Evolutionary conservation across 2,329 filamentous ascomycete genomes (phyloP).

Genomic region (Ophiognomonia clavigignenti-juglandacearum): DNA sequence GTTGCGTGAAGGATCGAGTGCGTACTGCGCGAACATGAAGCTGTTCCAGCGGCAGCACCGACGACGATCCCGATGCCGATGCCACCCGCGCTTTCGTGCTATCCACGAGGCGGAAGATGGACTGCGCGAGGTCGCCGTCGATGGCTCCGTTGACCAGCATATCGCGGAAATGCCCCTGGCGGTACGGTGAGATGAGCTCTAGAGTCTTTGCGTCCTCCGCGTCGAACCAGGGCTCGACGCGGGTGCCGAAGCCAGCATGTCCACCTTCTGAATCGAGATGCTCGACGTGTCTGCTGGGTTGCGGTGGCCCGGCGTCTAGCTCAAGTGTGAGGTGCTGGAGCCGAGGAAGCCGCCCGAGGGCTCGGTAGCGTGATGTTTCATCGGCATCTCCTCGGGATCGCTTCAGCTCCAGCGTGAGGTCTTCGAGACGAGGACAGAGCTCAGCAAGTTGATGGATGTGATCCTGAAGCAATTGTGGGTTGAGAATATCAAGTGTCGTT

Average conservation of each 20-base stretch:
- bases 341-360: slow-evolving; percentile 6
- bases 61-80: no score
- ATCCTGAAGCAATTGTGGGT: neutral
- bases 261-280: neutral
- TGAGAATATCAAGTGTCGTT: neutral
- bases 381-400: slow-evolving; percentile 8
- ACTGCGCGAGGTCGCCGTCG: slow-evolving; percentile 7
- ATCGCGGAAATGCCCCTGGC: slow-evolving; percentile 9
- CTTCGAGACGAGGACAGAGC: slow-evolving; percentile 9
- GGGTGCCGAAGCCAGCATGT: neutral
- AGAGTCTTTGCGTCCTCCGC: neutral
- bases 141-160: slow-evolving; percentile 9
- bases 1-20: neutral
- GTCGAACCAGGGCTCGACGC: slow-evolving; percentile 12
- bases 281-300: neutral
- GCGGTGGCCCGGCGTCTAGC: slow-evolving; percentile 2
- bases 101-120: slow-evolving; percentile 11
- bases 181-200: neutral
- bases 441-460: slow-evolving; percentile 9
- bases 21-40: neutral
- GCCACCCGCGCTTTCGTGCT: neutral
- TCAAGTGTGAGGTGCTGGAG: slow-evolving; percentile 1
- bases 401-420: neutral
- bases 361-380: slow-evolving; percentile 9
- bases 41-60: slow-evolving; percentile 6